Base-by-base conservation (phyloP, 2,329 filamentous ascomycete species). In the Fusarium sp. region DNA sequence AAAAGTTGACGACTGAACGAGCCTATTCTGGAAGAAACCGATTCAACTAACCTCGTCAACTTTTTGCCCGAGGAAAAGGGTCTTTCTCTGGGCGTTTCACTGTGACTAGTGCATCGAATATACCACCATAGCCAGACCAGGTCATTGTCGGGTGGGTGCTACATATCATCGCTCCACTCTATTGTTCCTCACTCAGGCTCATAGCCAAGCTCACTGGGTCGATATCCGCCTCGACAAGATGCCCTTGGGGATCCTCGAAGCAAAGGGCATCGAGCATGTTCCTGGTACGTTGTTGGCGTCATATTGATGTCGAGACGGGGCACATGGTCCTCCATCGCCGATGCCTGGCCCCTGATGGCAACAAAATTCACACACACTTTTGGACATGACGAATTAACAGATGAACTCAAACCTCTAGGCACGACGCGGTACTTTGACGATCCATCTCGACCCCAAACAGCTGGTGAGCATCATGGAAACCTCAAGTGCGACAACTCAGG, bases 401-500 rank as follows among this genome's bases (percentile, higher is more conserved):
- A 26, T 8, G 21, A n/a, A 26, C 28, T n/a, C 36, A 46, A 54
- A 7, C 57, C 59, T 54, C 26, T 57, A 89, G 87, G 88, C 70
- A 90, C 88, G 38, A 89, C 88, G 17, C 83, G 86, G 73, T 91
- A 92, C 76, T 90, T 89, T 65, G 88, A 92, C 71, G 86, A 89
- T 62, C 84, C 85, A 2, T 80, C 82, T 17, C 79, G 83, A 72
- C 81, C 84, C 15, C 84, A 84, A 71, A 76, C 78, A 51, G 79
- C 79, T 45, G 69, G 73, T 64, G 81, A 78, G 45, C 79, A 77
- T 45, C 77, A 83, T 26, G 74, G 79, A 15, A 82, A 83, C 62
- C 80, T 96, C 72, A 97, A 96, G 79, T 92, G 89, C 78, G 92
- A 94, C 79, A 85, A 79, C 53, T 90, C 84, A 66, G 91, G 92